Evolutionary conservation across 257 asterid species (phyloP).

Genomic region (Linaria vulgaris): DNA sequence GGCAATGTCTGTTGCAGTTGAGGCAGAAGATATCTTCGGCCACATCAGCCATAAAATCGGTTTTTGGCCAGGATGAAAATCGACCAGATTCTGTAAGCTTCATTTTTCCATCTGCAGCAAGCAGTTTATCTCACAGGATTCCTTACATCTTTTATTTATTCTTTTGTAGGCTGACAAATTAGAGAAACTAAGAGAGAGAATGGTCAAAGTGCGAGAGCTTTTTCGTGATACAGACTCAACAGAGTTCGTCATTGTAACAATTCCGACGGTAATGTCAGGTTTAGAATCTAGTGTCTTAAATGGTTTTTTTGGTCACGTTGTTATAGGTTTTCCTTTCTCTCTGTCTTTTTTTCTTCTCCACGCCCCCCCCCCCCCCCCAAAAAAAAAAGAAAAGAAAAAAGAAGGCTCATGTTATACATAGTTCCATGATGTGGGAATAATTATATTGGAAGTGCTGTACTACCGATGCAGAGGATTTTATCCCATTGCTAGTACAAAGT

Average conservation of each 20-base stretch:
- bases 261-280: slow-evolving; percentile 80
- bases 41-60: slow-evolving; percentile 94
- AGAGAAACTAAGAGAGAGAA: slow-evolving; percentile 86
- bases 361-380: too few species aligned
- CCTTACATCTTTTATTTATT: slow-evolving; percentile 18
- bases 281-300: neutral
- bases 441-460: too few species aligned
- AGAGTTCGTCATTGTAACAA: slow-evolving; percentile 89
- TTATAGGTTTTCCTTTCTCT: too few species aligned
- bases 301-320: too few species aligned
- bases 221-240: slow-evolving; percentile 82
- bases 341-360: too few species aligned
- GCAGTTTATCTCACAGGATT: slow-evolving; percentile 22
- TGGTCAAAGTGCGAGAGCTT: slow-evolving; percentile 97
- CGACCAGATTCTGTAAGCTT: slow-evolving; percentile 65
- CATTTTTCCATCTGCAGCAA: slow-evolving; percentile 11
- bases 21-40: slow-evolving; percentile 86
- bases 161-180: slow-evolving; percentile 73
- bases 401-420: too few species aligned
- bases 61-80: slow-evolving; percentile 79
- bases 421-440: too few species aligned
- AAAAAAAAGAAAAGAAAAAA: too few species aligned
- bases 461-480: too few species aligned
- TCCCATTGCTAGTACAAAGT: too few species aligned
- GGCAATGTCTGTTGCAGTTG: slow-evolving; percentile 51